Base-by-base conservation (phyloP, 75 land plant genomes). In the Larix kaempferi region DNA sequence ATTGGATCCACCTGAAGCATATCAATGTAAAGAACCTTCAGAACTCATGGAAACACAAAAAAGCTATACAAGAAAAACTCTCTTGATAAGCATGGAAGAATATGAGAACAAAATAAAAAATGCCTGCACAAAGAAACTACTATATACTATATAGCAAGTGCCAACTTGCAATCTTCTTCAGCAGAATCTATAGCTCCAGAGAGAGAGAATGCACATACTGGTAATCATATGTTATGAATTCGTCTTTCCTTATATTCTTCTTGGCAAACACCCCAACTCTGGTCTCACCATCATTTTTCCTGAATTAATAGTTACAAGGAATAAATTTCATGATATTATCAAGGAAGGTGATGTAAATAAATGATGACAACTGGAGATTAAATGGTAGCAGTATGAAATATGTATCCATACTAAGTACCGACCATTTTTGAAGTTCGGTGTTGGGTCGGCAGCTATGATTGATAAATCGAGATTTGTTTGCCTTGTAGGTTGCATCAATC, bases 341-440 rank as follows among this genome's bases (percentile, higher is more conserved):
- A 17, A 59, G 27, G 79, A n/a, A 29, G 56, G 39, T 41, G 6
- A 29, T 15, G 35, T 41, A 57, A 29, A 72, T 21, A 58, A 7
- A 33, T 57, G 80, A 27, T n/a, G 56, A 35, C 21, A 39, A 27
- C n/a, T 54, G 0, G 6, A 82, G 7, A 64, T 15, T 52, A 44
- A 26, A 82, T 41, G 44, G 49, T 17, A 63, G 55, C 17, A 67
- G 15, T 25, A 65, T 27, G 27, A 37, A 16, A 27, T 25, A 54
- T 55, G 41, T 25, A 54, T 6, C 56, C 10, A 57, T 25, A 63
- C 1, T n/a, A 15, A 44, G 13, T 49, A 49, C 54, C 1, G 59
- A 96, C 99, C 99, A 96, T 89, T 96, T 96, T 71, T 93, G 99
- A 86, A 96, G 86, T 81, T 93, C 93, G 62, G 97, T 89, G 77